Evolutionary conservation across 2,329 filamentous ascomycete genomes (phyloP).

Genomic region (Phaeosphaeriaceae sp.): DNA sequence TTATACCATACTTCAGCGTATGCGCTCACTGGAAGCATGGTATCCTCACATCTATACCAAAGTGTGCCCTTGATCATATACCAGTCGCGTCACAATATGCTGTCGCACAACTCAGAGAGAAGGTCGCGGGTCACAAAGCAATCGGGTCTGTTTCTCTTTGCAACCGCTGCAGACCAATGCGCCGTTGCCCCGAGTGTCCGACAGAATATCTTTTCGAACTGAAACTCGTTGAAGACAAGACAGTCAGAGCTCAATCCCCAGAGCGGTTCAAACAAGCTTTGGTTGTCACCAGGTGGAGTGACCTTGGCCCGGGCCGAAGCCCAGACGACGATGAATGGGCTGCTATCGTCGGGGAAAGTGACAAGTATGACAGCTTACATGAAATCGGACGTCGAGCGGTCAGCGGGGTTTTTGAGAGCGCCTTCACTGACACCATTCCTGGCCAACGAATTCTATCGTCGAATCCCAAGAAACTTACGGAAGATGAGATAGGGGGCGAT

Average conservation of each 20-base stretch:
- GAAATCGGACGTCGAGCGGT: conserved; percentile 62
- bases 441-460: conserved; percentile 64
- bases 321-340: conserved; percentile 60
- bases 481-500: conserved; percentile 61
- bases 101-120: conserved; percentile 48
- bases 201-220: conserved; percentile 68
- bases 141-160: conserved; percentile 60
- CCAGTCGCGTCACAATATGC: conserved; percentile 53
- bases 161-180: conserved; percentile 63
- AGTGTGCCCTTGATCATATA: conserved; percentile 66
- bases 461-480: conserved; percentile 62
- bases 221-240: conserved; percentile 63
- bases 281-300: conserved; percentile 66
- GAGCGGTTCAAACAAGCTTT: conserved; percentile 65
- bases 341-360: conserved; percentile 53
- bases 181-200: conserved; percentile 66
- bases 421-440: conserved; percentile 62
- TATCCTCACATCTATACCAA: conserved; percentile 64
- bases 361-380: conserved; percentile 61
- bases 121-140: conserved; percentile 35
- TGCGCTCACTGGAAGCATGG: conserved; percentile 69
- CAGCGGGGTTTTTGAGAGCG: conserved; percentile 65
- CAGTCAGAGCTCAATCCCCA: conserved; percentile 44
- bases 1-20: conserved; percentile 66
- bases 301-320: conserved; percentile 60